Evolutionary conservation across 306 rosid genomes (phyloP), one percentile per base, ranked within the genome.

Genomic region (Lathyrus oleraceus): DNA sequence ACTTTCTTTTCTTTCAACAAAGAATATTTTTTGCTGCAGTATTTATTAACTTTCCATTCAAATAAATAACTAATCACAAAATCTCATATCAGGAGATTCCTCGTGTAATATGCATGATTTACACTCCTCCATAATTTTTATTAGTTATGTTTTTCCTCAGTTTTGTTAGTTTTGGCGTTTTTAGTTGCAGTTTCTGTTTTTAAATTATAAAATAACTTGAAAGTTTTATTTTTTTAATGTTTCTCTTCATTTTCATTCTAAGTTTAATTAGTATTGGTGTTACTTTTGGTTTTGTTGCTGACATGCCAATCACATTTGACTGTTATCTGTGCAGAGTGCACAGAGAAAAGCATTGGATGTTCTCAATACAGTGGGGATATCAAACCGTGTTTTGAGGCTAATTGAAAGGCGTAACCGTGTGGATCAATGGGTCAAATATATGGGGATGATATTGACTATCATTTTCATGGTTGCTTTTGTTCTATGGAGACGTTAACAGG

Each of bases 261-360:
- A n/a, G 42, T 40, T 44, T 8, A 44, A 14, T 65, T 25, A 27
- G 21, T 42, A n/a, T 14, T 64, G 38, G 14, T 42, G 69, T 23
- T 23, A 21, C 54, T 14, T 64, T 64, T 6, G 51, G 32, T 63
- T 12, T 40, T 63, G 39, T 65, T 44, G 23, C 25, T 44, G n/a
- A 64, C 35, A 64, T 23, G 9, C 32, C 20, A 42, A 43, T 64
- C 66, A 63, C 49, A 30, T n/a, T 63, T 53, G 27, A 8, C 4
- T 43, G 28, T 0, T 35, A 38, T 70, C 30, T 61, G 32, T 81
- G 65, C 85, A 89, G 97, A 89, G 84, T 72, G 96, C 96, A 21
- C 97, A 92, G 56, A 78, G 96, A 74, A 89, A 92, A 79, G 96
- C 90, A 65, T 71, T 87, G 71, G 97, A 92, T 67, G 84, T 92